Evolutionary conservation across 2,329 filamentous ascomycete species (phyloP).

Genomic region (Clonostachys sp.): DNA sequence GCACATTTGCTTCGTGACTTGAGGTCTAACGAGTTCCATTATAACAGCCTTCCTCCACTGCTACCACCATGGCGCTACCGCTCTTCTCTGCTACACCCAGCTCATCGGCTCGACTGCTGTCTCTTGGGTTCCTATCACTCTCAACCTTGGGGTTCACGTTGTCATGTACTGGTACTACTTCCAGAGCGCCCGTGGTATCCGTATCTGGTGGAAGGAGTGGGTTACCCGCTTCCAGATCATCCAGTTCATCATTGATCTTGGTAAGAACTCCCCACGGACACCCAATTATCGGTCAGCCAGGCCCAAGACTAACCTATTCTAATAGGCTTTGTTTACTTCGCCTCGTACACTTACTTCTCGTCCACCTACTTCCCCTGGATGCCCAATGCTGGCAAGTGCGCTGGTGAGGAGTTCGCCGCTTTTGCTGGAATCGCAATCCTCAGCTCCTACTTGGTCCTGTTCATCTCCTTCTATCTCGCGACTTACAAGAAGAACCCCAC

Average conservation of each 20-base stretch:
- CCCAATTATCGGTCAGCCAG: not conserved
- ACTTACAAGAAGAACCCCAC: constrained; percentile 90
- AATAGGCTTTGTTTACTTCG: constrained; percentile 93
- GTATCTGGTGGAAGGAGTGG: constrained; percentile 99
- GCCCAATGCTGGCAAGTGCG: constrained; percentile 81
- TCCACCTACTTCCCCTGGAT: constrained; percentile 83
- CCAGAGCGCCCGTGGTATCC: constrained; percentile 91
- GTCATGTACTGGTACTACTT: constrained; percentile 99
- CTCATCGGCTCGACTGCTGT: constrained; percentile 89
- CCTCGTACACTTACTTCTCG: constrained; percentile 97
- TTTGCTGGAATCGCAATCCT: constrained; percentile 89
- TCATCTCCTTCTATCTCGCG: constrained; percentile 98
- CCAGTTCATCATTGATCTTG: constrained; percentile 95
- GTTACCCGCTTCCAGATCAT: constrained; percentile 96
- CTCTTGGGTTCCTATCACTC: constrained; percentile 88
- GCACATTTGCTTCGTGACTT: too few species aligned
- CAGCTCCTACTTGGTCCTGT: constrained; percentile 92
- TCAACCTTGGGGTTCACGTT: constrained; percentile 92
- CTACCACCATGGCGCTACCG: constrained; percentile 97
- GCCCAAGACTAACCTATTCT: constrained; percentile 3
- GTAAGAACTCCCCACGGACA: constrained; percentile 42
- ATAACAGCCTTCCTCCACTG: constrained; percentile 87
- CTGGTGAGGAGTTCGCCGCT: constrained; percentile 94
- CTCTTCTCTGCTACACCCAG: constrained; percentile 96
- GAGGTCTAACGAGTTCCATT: constrained; percentile 6